Percentiles rank a stretch among this genome's conserved stretches.
phyloP scores from a whole-genome alignment of 2,329 filamentous ascomycete genomes.

The Fusarium nygamai region DNA sequence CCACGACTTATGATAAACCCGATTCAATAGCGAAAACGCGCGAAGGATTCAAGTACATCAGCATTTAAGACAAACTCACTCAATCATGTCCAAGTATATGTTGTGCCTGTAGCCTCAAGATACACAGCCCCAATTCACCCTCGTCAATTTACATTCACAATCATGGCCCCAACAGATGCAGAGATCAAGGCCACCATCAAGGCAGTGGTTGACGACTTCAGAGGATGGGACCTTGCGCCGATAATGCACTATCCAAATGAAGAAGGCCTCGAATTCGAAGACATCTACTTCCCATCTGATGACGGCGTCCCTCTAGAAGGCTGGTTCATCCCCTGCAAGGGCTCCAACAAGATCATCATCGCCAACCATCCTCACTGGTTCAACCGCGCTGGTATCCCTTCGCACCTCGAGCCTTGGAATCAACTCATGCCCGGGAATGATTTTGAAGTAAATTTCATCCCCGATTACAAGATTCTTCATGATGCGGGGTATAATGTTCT shows the following conservation, averaged over 20 bases:
- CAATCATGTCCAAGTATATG: background rate
- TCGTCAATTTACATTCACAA: background rate
- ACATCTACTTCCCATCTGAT: constrained; percentile 25
- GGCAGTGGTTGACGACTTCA: constrained; percentile 22
- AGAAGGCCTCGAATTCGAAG: constrained; percentile 15
- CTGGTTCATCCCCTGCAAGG: constrained; percentile 26
- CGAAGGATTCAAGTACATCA: background rate
- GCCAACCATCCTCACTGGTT: constrained; percentile 34
- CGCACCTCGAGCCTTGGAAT: constrained; percentile 18
- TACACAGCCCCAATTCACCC: background rate
- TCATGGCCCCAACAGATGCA: constrained; percentile 5
- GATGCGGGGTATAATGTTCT: constrained; percentile 25
- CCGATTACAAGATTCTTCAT: constrained; percentile 31
- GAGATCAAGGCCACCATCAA: constrained; percentile 9
- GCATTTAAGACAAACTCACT: background rate
- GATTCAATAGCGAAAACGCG: background rate
- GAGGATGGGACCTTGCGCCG: constrained; percentile 17
- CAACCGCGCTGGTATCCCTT: constrained; percentile 23
- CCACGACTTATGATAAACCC: background rate
- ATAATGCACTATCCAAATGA: constrained; percentile 25
- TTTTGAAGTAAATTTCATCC: constrained; percentile 32
- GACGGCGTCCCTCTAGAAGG: constrained; percentile 22
- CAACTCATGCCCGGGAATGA: constrained; percentile 23
- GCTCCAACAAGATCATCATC: constrained; percentile 27
- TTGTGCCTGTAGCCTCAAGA: background rate